phyloP scores from a whole-genome alignment of 1,284 basidiomycete species.

The Meripilus lineatus region DNA sequence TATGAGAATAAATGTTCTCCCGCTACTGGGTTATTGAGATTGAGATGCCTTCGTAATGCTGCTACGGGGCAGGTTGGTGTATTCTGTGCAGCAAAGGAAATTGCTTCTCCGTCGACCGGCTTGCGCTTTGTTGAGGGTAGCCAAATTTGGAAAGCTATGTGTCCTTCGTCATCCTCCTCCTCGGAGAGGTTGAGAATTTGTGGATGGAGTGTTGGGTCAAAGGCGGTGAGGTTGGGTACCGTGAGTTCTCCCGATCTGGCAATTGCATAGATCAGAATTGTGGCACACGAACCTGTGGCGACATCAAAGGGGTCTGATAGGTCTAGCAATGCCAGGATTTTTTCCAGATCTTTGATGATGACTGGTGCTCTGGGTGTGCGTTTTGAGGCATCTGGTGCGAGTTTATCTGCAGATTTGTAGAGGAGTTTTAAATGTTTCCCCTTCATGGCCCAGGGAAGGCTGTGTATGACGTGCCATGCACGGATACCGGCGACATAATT shows the following conservation, averaged over 20 bases:
- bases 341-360: constrained; percentile 9
- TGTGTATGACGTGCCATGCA: constrained; percentile 24
- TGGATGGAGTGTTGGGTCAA: neutral
- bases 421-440: no score
- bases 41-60: constrained; percentile 24
- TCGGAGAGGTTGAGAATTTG: neutral
- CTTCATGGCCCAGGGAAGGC: constrained; percentile 15
- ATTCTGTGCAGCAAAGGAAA: no score
- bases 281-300: constrained; percentile 29
- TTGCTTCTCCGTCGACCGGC: no score
- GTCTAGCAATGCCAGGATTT: constrained; percentile 7
- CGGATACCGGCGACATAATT: constrained; percentile 19
- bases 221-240: constrained; percentile 13
- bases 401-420: no score
- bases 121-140: no score
- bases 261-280: constrained; percentile 27
- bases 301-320: constrained; percentile 22
- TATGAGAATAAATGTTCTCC: constrained; percentile 10
- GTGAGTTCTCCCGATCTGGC: constrained; percentile 32
- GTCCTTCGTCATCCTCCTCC: no score
- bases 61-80: constrained; percentile 27
- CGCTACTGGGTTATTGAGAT: constrained; percentile 25
- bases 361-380: constrained; percentile 10
- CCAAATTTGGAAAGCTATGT: no score
- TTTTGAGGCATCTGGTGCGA: constrained; percentile 4